Conservation (phyloP, 78 protist species). For the Pigoraptor vietnamica region DNA sequence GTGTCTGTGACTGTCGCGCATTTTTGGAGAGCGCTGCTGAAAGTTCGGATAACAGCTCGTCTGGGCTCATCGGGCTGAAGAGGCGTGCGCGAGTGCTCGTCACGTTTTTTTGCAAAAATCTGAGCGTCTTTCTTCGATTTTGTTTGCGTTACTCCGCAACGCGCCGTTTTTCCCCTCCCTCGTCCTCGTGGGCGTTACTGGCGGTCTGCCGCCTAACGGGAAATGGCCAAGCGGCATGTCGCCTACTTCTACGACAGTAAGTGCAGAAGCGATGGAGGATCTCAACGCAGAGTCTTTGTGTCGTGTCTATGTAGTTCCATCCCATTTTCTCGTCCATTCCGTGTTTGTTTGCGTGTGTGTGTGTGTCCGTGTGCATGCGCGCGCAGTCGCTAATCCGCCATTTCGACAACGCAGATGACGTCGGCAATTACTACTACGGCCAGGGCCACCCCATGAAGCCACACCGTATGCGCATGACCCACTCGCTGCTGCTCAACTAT, state of each 20-base stretch:
- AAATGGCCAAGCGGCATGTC: background rate
- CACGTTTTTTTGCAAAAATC: too few relatives aligned
- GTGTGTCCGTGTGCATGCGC: background rate
- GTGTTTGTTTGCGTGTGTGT: background rate
- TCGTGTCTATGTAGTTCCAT: too few relatives aligned
- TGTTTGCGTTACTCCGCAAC: too few relatives aligned
- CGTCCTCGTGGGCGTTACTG: background rate
- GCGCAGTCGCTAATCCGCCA: background rate
- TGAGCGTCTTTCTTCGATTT: too few relatives aligned
- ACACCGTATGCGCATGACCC: slow-evolving; percentile 90
- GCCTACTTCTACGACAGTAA: background rate
- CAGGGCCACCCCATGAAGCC: slow-evolving; percentile 98
- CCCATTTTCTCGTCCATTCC: background rate
- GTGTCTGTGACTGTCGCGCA: too few relatives aligned
- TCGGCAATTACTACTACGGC: slow-evolving; percentile 49
- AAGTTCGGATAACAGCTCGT: too few relatives aligned
- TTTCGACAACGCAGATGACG: background rate
- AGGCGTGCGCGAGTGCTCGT: too few relatives aligned
- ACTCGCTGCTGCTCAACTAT: slow-evolving; percentile 88
- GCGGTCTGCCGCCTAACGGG: background rate
- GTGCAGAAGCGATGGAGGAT: background rate
- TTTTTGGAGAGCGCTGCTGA: too few relatives aligned
- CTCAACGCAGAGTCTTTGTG: background rate
- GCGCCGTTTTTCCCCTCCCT: too few relatives aligned
- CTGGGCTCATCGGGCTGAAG: too few relatives aligned